Evolutionary conservation across 257 asterid species (phyloP), one percentile per base, ranked within the genome.

Genomic region (Eucommia ulmoides): DNA sequence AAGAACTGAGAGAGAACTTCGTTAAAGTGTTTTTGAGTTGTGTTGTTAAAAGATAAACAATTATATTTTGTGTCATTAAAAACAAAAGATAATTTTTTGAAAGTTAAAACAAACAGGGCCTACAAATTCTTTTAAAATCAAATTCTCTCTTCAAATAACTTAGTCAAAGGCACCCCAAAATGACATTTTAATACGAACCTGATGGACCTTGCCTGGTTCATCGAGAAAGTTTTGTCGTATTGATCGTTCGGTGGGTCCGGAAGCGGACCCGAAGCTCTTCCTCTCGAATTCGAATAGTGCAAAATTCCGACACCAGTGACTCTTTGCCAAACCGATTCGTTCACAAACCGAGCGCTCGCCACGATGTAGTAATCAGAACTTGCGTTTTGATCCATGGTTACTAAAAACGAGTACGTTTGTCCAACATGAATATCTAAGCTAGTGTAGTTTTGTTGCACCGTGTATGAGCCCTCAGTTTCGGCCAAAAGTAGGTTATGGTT

Each of bases 181-280:
- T n/a, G n/a, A n/a, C n/a, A n/a, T n/a, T n/a, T n/a, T n/a, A n/a
- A n/a, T 52, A 51, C 42, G 7, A 20, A 83, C 96, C 98, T 86
- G 66, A 91, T 86, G 21, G 98, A 91, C 56, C 93, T 73, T 0
- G 98, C 98, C 72, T 91, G 96, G 73, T 91, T 91, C 98, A 91
- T 77, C 2, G 98, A 91, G 69, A 38, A 91, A 24, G 98, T 82
- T 68, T 72, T 86, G 58, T 91, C 98, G 24, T 33, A 91, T 49
- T 74, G 80, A 68, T 91, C 98, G 25, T 78, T 82, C 4, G 98
- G 98, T 44, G 86, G 76, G 47, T 57, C 76, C 0, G 98, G 98
- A 60, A 91, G 98, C 48, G 94, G 94, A 23, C 98, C 98, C 3
- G 87, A 74, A 10, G 93, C 98, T 66, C 69, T 70, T 23, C 98